phyloP scores from a whole-genome alignment of 2,329 filamentous ascomycete genomes.

The Hypoxylon sp. region DNA sequence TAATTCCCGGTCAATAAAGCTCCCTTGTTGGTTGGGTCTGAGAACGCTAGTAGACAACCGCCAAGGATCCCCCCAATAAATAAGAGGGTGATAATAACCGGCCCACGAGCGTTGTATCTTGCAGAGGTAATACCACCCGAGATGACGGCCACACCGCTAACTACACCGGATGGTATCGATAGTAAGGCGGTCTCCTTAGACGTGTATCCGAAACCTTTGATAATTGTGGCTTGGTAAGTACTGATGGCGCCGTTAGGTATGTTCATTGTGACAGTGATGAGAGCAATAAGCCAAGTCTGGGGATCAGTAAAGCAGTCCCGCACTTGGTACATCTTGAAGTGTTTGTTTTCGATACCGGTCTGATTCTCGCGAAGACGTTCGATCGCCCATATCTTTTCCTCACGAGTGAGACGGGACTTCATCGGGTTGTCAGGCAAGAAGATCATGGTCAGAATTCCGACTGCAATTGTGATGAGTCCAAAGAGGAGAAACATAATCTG shows the following conservation, averaged over 20 bases:
- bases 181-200: slow-evolving; percentile 61
- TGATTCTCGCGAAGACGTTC: slow-evolving; percentile 50
- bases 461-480: slow-evolving; percentile 54
- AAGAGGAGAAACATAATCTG: slow-evolving; percentile 67
- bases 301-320: slow-evolving; percentile 48
- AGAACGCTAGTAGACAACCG: slow-evolving; percentile 60
- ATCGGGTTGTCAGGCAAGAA: slow-evolving; percentile 51
- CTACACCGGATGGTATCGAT: slow-evolving; percentile 60
- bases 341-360: slow-evolving; percentile 52
- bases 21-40: slow-evolving; percentile 56
- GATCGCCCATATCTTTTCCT: slow-evolving; percentile 49
- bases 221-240: slow-evolving; percentile 61
- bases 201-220: slow-evolving; percentile 61
- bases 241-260: slow-evolving; percentile 59
- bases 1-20: slow-evolving; percentile 62
- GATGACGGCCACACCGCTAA: slow-evolving; percentile 60
- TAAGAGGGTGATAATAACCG: slow-evolving; percentile 58
- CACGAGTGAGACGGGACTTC: slow-evolving; percentile 46
- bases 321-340: slow-evolving; percentile 49
- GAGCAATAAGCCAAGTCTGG: slow-evolving; percentile 47
- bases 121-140: slow-evolving; percentile 59
- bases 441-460: slow-evolving; percentile 44
- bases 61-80: slow-evolving; percentile 64
- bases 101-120: slow-evolving; percentile 58
- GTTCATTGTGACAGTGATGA: slow-evolving; percentile 46